These are phyloP conservation scores for Desmodesmus armatus DNA, from an alignment of 139 green algal species.

Conservation along the genomic window DNA sequence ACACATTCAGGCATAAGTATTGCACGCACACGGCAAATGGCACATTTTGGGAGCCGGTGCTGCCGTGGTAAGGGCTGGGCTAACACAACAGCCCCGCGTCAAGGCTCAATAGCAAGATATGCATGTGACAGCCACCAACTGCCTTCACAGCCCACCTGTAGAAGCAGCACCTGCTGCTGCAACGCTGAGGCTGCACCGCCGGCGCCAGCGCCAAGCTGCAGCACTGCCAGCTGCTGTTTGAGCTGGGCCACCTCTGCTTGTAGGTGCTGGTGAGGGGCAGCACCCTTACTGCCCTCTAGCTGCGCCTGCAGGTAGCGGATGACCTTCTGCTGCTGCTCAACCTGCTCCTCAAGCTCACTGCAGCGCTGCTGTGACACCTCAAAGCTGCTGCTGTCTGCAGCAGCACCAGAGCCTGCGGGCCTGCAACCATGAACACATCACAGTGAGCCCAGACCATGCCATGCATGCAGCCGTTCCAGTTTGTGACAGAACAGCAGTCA, in stretches of 20 bases:
- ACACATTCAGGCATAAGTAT: not conserved
- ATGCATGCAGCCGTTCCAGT: too few relatives aligned
- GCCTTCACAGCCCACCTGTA: slow-evolving; percentile 23
- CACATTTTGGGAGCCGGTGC: not conserved
- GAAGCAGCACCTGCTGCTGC: slow-evolving; percentile 28
- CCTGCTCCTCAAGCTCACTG: slow-evolving; percentile 45
- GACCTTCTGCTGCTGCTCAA: slow-evolving; percentile 46
- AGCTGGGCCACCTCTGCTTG: slow-evolving; percentile 35
- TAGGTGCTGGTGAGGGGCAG: slow-evolving; percentile 10
- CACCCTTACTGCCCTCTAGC: not conserved
- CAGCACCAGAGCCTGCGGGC: too few relatives aligned
- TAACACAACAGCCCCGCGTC: not conserved
- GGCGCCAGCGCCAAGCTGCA: slow-evolving; percentile 41
- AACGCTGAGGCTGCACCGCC: slow-evolving; percentile 37
- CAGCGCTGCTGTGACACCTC: not conserved
- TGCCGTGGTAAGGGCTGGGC: not conserved
- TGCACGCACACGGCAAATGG: not conserved
- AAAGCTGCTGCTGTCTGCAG: not conserved
- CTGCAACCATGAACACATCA: too few relatives aligned
- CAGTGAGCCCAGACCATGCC: not conserved
- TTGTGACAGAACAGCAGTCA: slow-evolving; percentile 1
- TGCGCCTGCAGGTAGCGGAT: slow-evolving; percentile 42
- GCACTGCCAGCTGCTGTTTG: slow-evolving; percentile 21
- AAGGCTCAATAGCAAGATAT: not conserved
- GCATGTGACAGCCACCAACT: not conserved